Conservation (phyloP, 768 basidiomycete species). For the Solioccasus polychromus region DNA sequence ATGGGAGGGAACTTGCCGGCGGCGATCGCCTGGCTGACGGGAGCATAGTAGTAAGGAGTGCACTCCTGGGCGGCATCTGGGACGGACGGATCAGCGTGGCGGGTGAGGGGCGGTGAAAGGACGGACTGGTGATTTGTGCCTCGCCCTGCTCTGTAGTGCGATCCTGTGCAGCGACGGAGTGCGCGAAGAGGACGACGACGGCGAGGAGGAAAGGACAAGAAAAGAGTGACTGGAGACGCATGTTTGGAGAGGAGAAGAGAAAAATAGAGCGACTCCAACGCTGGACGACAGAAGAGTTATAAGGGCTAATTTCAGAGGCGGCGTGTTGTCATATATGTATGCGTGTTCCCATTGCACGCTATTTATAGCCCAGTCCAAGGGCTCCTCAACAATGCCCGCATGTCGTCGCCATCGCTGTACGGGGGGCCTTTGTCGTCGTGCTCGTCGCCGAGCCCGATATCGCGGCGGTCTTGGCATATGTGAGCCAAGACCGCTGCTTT, state of each 20-base stretch:
- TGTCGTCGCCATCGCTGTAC: no score
- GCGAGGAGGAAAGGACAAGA: slow-evolving; percentile 3
- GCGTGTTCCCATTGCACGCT: no score
- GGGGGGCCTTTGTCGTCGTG: no score
- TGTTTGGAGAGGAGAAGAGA: background rate
- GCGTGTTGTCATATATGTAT: no score
- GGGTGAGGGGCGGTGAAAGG: background rate
- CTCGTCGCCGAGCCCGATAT: no score
- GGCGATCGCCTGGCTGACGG: slow-evolving; percentile 29
- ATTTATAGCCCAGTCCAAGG: no score
- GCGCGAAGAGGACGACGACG: slow-evolving; percentile 3
- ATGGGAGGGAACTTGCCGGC: slow-evolving; percentile 41
- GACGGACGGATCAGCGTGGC: background rate
- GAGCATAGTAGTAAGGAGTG: slow-evolving; percentile 40
- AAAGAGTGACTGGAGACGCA: slow-evolving; percentile 22
- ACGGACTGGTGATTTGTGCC: slow-evolving; percentile 37
- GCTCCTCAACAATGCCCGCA: no score
- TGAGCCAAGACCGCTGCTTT: no score
- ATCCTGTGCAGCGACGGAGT: slow-evolving; percentile 19
- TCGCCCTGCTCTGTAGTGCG: slow-evolving; percentile 36
- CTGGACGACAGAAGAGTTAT: no score
- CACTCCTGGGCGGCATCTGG: slow-evolving; percentile 41
- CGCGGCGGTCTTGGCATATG: no score
- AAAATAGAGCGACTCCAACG: no score
- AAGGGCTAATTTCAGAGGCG: no score